phyloP scores from a whole-genome alignment of 108 stramenopile species.

The Licmophora abbreviata region DNA sequence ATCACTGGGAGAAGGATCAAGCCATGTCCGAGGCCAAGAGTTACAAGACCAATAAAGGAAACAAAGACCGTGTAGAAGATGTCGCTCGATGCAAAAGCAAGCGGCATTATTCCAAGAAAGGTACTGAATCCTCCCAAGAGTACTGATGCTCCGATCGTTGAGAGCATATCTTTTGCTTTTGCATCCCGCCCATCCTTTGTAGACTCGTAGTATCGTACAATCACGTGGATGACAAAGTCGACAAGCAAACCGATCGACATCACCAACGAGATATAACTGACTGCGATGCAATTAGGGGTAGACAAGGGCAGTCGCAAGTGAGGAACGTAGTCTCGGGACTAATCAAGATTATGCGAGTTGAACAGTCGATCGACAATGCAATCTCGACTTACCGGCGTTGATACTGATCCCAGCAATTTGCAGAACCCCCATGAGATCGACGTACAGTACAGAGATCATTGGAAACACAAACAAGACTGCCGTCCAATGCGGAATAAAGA shows the following conservation, averaged over 20 bases:
- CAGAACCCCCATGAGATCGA: constrained; percentile 3
- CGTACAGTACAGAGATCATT: constrained; percentile 1
- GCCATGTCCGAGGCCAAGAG: constrained; percentile 13
- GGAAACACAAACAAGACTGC: not conserved
- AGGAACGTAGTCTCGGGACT: too few species aligned
- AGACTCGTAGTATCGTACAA: constrained; percentile 14
- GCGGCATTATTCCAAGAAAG: constrained; percentile 14
- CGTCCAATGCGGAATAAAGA: constrained; percentile 3
- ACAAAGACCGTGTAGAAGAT: constrained; percentile 18
- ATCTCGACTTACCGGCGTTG: constrained; percentile 7
- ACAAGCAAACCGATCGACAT: constrained; percentile 2
- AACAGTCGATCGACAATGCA: too few species aligned
- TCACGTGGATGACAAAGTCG: constrained; percentile 15
- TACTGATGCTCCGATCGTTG: constrained; percentile 20
- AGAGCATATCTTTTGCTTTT: constrained; percentile 8
- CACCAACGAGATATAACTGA: not conserved
- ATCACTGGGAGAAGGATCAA: constrained; percentile 15
- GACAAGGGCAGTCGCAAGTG: too few species aligned
- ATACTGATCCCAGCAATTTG: constrained; percentile 1
- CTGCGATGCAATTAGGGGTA: too few species aligned
- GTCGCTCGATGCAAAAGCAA: constrained; percentile 10
- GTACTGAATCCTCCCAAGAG: constrained; percentile 18
- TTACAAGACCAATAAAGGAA: constrained; percentile 15
- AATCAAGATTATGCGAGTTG: too few species aligned
- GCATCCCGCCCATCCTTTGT: not conserved